These are phyloP conservation scores for Thalassiosira profunda DNA, from an alignment of 108 stramenopile species.

Conservation along the genomic window DNA sequence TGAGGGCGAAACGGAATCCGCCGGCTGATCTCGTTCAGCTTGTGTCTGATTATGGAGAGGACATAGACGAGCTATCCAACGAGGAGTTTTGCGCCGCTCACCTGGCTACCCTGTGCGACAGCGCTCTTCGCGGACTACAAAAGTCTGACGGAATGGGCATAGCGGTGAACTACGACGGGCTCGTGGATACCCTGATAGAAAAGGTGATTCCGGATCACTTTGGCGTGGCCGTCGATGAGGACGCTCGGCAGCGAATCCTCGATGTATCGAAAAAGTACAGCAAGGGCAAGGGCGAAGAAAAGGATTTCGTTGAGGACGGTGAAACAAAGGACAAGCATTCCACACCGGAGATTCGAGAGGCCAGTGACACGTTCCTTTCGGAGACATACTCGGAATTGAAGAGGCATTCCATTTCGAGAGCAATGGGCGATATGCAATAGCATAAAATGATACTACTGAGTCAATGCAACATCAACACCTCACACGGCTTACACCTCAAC, in stretches of 20 bases:
- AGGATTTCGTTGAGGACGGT: conserved; percentile 64
- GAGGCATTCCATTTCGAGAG: conserved; percentile 1
- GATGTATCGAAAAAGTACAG: conserved; percentile 61
- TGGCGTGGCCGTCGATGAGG: conserved; percentile 31
- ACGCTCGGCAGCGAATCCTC: conserved; percentile 58
- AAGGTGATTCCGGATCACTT: conserved; percentile 73
- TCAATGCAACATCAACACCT: too few species aligned
- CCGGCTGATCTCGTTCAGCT: conserved; percentile 29
- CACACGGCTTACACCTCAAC: conserved; percentile 94
- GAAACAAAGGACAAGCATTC: conserved; percentile 61
- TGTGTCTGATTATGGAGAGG: conserved; percentile 33
- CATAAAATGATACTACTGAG: too few species aligned
- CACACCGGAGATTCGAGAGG: conserved; percentile 47
- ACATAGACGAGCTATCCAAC: conserved; percentile 33
- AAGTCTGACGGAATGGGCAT: conserved; percentile 26
- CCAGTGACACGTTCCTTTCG: conserved; percentile 58
- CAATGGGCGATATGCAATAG: not conserved
- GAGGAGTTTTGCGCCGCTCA: conserved; percentile 88
- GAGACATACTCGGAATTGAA: conserved; percentile 36
- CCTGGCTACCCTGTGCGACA: conserved; percentile 59
- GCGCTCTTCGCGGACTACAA: conserved; percentile 49
- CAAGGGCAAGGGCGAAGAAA: conserved; percentile 51
- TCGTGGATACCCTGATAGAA: conserved; percentile 67
- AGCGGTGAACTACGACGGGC: conserved; percentile 71
- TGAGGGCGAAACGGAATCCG: conserved; percentile 22